Evolutionary conservation across 305 asterid genomes (phyloP), one percentile per base, ranked within the genome.

Genomic region (Fraxinus floribunda): DNA sequence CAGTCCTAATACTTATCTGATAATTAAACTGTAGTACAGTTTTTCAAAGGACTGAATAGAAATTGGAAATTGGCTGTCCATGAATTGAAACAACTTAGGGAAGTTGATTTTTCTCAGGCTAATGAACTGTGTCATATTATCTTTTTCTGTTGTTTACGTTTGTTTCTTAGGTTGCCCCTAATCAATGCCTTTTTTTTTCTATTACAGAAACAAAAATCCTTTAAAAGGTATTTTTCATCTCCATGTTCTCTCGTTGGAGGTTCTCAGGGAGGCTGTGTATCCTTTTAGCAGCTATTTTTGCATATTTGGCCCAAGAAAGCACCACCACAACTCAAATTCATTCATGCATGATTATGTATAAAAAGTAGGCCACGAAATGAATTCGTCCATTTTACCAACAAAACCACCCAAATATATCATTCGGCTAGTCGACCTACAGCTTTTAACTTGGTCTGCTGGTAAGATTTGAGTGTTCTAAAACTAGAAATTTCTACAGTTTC

Each of bases 251-350:
- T 93, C 97, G 76, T 86, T 97, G 97, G 94, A 91, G 92, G 98
- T 92, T 81, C 97, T 97, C 49, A 89, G 96, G 90, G 98, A 94
- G 90, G 98, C 98, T 83, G 94, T 90, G 99, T 97, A 97, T 97
- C 99, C 99, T 94, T 92, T 89, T 30, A 75, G 68, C 64, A 34
- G 79, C 76, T 78, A 81, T 80, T 52, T 83, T 52, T 74, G 55
- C 71, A 26, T 73, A 41, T 78, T 79, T 73, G 36, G 34, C 72
- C 68, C 5, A 79, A 82, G 84, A 84, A 83, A 81, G 62, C 13
- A 80, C 52, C 57, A 44, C 74, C 39, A 49, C 70, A 64, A 78
- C 84, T 78, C 71, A 52, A 70, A 78, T 68, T 44, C 79, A 73
- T 79, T 76, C 88, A 83, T 81, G 71, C 76, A 78, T n/a, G 36